Conservation (phyloP, 768 basidiomycete genomes). For the Leucocoprinus birnbaumii region DNA sequence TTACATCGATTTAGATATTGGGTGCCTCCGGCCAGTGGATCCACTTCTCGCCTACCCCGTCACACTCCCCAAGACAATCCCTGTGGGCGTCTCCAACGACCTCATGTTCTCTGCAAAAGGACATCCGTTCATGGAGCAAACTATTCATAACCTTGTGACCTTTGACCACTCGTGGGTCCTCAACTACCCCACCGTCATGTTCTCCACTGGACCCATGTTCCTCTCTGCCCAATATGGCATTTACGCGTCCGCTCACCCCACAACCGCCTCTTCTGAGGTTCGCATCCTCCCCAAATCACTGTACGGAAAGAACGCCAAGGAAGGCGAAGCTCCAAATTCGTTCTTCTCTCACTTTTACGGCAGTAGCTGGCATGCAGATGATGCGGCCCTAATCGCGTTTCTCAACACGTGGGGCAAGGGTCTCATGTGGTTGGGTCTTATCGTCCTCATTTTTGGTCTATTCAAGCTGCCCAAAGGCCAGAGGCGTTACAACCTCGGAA, state of each 20-base stretch:
- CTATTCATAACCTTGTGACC: conserved; percentile 85
- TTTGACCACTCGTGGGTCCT: conserved; percentile 94
- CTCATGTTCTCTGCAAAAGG: conserved; percentile 87
- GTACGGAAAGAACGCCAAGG: conserved; percentile 95
- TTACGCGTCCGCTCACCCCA: conserved; percentile 68
- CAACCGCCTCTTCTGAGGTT: conserved; percentile 66
- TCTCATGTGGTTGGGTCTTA: conserved; percentile 82
- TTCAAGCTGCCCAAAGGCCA: conserved; percentile 53
- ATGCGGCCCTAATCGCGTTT: conserved; percentile 96
- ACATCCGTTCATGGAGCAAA: conserved; percentile 89
- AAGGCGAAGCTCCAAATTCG: conserved; percentile 79
- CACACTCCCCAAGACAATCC: conserved; percentile 92
- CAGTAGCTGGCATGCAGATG: conserved; percentile 97
- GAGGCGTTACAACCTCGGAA: conserved; percentile 57
- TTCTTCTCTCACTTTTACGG: conserved; percentile 99
- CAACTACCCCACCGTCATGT: conserved; percentile 99
- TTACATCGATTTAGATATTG: conserved; percentile 96
- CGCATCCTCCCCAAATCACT: conserved; percentile 93
- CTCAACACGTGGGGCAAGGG: conserved; percentile 84
- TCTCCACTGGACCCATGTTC: conserved; percentile 99
- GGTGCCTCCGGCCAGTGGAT: conserved; percentile 84
- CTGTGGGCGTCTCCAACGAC: conserved; percentile 97
- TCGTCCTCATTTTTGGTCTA: conserved; percentile 68
- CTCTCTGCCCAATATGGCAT: conserved; percentile 91
- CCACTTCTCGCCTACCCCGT: conserved; percentile 83